Base-by-base conservation (phyloP, 768 basidiomycete species). In the Russula ochroleuca region DNA sequence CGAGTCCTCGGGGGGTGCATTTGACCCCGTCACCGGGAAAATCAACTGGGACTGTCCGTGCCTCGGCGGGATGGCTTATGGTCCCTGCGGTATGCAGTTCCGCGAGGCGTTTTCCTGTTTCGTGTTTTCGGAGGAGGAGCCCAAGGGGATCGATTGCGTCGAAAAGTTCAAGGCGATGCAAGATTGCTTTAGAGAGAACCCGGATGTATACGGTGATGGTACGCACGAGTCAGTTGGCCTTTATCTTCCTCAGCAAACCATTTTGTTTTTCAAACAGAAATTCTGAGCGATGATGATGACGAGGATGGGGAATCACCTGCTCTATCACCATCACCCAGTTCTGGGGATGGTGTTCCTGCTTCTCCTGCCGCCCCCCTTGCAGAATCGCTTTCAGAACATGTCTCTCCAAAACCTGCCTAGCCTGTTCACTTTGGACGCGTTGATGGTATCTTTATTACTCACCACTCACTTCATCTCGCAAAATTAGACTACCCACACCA, bases 41-140 rank as follows among this genome's bases (percentile, higher is more conserved):
- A 98, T 99, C 71, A 99, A 99, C 78, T 99, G 97, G 97, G 97
- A 98, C 73, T 99, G 97, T 74, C 94, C 97, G 1, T 98, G 97
- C 74, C 85, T 99, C 9, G 97, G 97, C 37, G 97, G 97, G 55
- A 98, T 99, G 97, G 96, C 96, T 11, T 81, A 98, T 72, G 96
- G 97, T 7, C 94, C 94, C 11, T 99, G 97, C 71, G 97, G 97
- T 10, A 80, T 82, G 65, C 82, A 98, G 68, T 99, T 99, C 79
- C 86, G 88, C 66, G 91, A 88, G 66, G 96, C 97, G 1, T 99
- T 99, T 77, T 92, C 93, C 40, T 99, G 97, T 77, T 99, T 99
- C 69, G 86, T 99, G 8, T 87, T 83, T 75, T 95, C 93, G 14
- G 94, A 97, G 72, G 83, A 86, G 58, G 97, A 99, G 68, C 96